phyloP scores from a whole-genome alignment of 2,329 filamentous ascomycete species.

The Ambrosiella xylebori region DNA sequence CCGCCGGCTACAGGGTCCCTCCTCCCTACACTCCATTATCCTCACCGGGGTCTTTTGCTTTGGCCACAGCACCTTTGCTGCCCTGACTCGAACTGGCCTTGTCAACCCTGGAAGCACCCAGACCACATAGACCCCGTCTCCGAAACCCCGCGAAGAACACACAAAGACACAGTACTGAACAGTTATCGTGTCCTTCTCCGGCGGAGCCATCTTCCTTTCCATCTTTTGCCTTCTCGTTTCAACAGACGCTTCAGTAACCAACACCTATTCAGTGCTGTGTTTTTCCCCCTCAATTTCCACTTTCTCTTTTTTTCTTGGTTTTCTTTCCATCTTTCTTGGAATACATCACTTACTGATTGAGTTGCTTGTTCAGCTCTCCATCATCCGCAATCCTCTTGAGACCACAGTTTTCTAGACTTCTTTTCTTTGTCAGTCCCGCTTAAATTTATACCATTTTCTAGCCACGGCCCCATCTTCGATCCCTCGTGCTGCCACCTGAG shows the following conservation, averaged over 20 bases:
- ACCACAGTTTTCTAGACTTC: background rate
- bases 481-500: background rate
- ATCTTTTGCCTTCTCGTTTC: background rate
- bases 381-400: background rate
- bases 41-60: too few relatives aligned
- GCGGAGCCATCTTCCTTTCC: background rate
- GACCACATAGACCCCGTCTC: background rate
- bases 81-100: background rate
- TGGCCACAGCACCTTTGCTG: background rate
- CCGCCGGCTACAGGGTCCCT: too few relatives aligned
- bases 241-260: background rate
- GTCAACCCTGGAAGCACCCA: background rate
- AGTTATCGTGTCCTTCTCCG: constrained; percentile 13
- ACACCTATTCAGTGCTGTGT: background rate
- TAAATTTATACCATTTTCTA: background rate
- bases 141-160: constrained; percentile 9
- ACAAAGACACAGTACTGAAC: background rate
- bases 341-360: background rate
- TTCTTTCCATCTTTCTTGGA: background rate
- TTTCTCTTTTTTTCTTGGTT: constrained; percentile 5
- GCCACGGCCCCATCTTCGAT: background rate
- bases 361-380: background rate
- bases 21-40: too few relatives aligned
- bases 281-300: background rate
- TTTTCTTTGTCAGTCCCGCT: background rate